A percentile compares a stretch with the other conserved stretches of the same genome.
Conservation (phyloP, 2,329 filamentous ascomycete genomes). For the Claviceps africana region DNA sequence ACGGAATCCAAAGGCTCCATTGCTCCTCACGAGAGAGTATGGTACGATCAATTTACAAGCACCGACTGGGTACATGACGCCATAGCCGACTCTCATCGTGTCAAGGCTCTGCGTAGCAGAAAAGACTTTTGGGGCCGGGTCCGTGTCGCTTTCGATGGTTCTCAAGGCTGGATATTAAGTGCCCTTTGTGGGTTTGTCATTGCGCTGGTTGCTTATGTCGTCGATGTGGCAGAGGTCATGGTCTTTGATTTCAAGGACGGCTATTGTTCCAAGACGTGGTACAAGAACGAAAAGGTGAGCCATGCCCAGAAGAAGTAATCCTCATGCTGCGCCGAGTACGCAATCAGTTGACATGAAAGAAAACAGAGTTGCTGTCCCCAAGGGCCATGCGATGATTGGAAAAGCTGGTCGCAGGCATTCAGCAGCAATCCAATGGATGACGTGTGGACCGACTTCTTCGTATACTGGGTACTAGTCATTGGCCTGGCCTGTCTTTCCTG, state of each 20-base stretch:
- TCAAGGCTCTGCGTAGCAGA: slow-evolving; percentile 66
- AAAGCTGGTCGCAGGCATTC: slow-evolving; percentile 38
- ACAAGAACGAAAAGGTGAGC: slow-evolving; percentile 51
- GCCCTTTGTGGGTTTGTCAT: slow-evolving; percentile 79
- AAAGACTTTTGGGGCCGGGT: slow-evolving; percentile 77
- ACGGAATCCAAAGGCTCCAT: slow-evolving; percentile 51
- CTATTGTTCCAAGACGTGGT: slow-evolving; percentile 62
- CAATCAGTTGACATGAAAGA: neutral
- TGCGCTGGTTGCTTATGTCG: slow-evolving; percentile 72
- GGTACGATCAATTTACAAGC: slow-evolving; percentile 97
- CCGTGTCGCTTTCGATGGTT: slow-evolving; percentile 64
- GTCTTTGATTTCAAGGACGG: slow-evolving; percentile 88
- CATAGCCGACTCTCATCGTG: slow-evolving; percentile 83
- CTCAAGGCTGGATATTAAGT: slow-evolving; percentile 88
- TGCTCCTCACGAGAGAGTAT: slow-evolving; percentile 72
- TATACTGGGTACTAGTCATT: slow-evolving; percentile 63
- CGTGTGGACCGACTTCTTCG: slow-evolving; percentile 58
- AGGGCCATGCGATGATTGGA: slow-evolving; percentile 42
- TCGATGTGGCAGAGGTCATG: slow-evolving; percentile 73
- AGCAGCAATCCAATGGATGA: slow-evolving; percentile 29
- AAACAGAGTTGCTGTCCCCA: slow-evolving; percentile 39
- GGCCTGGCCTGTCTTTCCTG: slow-evolving; percentile 59
- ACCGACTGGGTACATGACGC: slow-evolving; percentile 98
- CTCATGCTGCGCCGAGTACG: neutral
- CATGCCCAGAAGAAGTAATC: neutral